Percentiles rank a stretch among this genome's conserved stretches.
Evolutionary conservation across 1,284 basidiomycete genomes (phyloP).

Genomic region (Ceratobasidium sp.): DNA sequence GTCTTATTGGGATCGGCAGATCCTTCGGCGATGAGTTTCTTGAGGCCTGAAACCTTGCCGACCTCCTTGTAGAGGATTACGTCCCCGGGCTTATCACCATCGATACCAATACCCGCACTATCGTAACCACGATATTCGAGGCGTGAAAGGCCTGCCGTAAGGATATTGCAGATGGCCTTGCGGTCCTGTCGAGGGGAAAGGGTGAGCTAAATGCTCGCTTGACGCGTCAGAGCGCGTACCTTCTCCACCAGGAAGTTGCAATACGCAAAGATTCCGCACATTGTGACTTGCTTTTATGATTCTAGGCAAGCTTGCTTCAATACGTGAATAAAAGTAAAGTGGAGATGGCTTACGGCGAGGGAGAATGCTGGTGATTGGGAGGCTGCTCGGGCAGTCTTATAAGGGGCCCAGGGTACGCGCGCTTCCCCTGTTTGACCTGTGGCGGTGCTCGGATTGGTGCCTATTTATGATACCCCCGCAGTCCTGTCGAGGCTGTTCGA

Average conservation of each 20-base stretch:
- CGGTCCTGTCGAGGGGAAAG: constrained; percentile 67
- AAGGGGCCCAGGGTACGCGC: constrained; percentile 41
- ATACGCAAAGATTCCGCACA: constrained; percentile 96
- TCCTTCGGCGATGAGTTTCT: constrained; percentile 86
- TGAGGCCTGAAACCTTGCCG: constrained; percentile 93
- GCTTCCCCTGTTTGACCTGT: constrained; percentile 38
- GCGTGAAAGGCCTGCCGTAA: constrained; percentile 89
- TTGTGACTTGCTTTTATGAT: constrained; percentile 48
- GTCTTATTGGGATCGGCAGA: constrained; percentile 79
- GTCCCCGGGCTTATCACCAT: constrained; percentile 84
- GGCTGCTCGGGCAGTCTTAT: constrained; percentile 28
- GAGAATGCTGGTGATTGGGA: constrained; percentile 25
- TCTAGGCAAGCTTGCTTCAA: background rate
- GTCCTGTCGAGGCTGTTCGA: constrained; percentile 7
- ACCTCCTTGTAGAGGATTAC: constrained; percentile 96
- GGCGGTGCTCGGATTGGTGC: constrained; percentile 25
- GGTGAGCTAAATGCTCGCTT: constrained; percentile 41
- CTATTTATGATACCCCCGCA: constrained; percentile 20
- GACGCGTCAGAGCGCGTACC: constrained; percentile 56
- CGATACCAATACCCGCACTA: constrained; percentile 89
- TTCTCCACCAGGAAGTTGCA: constrained; percentile 93
- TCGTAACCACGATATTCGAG: constrained; percentile 99
- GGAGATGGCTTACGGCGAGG: constrained; percentile 24
- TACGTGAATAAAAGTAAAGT: background rate
- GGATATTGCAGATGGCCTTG: constrained; percentile 88